phyloP scores from a whole-genome alignment of 352 stramenopile species.

The Phytophthora boehmeriae region DNA sequence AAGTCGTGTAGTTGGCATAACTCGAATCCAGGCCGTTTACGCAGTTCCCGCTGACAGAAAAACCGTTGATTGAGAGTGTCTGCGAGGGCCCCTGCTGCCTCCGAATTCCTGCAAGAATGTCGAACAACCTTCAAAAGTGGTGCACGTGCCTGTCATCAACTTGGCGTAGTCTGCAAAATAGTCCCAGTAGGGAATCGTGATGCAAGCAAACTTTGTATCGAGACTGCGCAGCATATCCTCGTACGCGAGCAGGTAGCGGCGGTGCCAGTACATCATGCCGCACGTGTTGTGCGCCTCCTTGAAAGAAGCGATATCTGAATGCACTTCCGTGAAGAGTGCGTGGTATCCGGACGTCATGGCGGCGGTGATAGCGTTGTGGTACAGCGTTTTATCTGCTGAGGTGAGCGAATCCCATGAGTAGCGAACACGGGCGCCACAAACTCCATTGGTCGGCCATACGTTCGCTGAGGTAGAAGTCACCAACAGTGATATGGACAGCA shows the following conservation, averaged over 20 bases:
- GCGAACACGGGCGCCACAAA: conserved; percentile 56
- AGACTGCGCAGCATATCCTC: conserved; percentile 81
- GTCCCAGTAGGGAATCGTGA: conserved; percentile 85
- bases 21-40: conserved; percentile 29
- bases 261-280: conserved; percentile 74
- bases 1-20: conserved; percentile 44
- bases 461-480: conserved; percentile 8
- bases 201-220: conserved; percentile 55
- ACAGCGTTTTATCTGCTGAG: conserved; percentile 60
- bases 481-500: conserved; percentile 27
- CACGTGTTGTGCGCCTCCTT: conserved; percentile 55
- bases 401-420: conserved; percentile 51
- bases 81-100: conserved; percentile 39
- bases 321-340: conserved; percentile 61
- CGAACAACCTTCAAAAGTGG: conserved; percentile 59
- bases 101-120: conserved; percentile 69
- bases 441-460: conserved; percentile 28
- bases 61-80: conserved; percentile 27
- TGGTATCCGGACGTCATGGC: conserved; percentile 62
- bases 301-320: conserved; percentile 42
- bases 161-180: conserved; percentile 74
- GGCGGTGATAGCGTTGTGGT: conserved; percentile 58
- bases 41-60: conserved; percentile 30
- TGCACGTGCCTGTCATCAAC: conserved; percentile 37
- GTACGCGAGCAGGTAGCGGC: conserved; percentile 70